Base-by-base conservation (phyloP, 1,284 basidiomycete genomes). In the Mycosarcoma maydis region DNA sequence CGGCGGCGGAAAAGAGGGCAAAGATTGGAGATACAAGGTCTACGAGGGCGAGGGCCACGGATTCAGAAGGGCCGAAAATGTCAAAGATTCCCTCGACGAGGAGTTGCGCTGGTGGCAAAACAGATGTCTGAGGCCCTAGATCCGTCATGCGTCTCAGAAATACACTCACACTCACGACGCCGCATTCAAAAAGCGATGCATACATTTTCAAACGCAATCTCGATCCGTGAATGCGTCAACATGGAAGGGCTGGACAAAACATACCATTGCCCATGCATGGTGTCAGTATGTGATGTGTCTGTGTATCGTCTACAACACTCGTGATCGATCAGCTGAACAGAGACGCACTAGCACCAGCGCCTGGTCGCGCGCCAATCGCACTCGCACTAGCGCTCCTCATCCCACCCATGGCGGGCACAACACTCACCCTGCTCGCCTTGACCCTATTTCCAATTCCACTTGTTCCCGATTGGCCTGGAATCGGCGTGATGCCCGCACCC, bases 21-120 rank as follows among this genome's bases (percentile, higher is more conserved):
- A 6, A 2, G 52, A 60, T 42, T 67, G 52, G 55, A 47, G 46
- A 34, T 80, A 80, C 23, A 42, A 71, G 11, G 48, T 74, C 13
- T 76, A 73, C 34, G 23, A 70, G 9, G 73, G 71, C 0, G 77
- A 80, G 36, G 77, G 72, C 9, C 75, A 77, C 27, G 74, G 73
- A 39, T 62, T 67, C 23, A 47, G 57, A 14, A 50, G 38, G 23
- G 34, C 20, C 4, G 41, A 67, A 17, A 67, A 67, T 40, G 49
- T 67, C 7, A 59, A 67, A 24, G 64, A 67, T 41, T 11, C 48
- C 9, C 24, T 59, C n/a, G 45, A 67, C 23, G 26, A 60, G 43
- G 64, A 67, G 42, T 38, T 67, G 20, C 11, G n/a, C 0, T 67
- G 64, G 64, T 67, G 51, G 51, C 11, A 17, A n/a, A 14, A 40